These are phyloP conservation scores for Tolypocladium capitatum DNA, from an alignment of 2,329 filamentous ascomycete genomes.

Conservation along the genomic window DNA sequence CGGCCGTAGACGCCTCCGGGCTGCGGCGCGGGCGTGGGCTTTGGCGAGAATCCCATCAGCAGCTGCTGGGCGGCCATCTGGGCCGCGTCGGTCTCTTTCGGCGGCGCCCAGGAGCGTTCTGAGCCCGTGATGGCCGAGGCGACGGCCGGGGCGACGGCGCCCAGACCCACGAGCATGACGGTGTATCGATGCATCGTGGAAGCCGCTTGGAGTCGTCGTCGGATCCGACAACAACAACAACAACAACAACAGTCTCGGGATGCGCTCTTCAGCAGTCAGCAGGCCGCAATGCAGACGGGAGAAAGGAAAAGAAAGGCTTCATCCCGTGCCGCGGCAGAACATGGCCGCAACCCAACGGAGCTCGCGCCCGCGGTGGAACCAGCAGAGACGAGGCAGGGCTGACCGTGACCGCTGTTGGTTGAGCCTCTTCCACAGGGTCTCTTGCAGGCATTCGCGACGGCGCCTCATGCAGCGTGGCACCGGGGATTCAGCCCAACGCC, in stretches of 20 bases:
- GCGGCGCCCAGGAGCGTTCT: constrained; percentile 15
- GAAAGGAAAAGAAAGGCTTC: background rate
- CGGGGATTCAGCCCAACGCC: background rate
- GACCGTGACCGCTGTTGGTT: background rate
- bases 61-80: constrained; percentile 10
- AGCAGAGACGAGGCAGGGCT: no score
- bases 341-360: background rate
- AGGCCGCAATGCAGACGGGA: background rate
- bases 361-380: background rate
- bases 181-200: background rate
- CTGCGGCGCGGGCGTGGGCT: constrained; percentile 16
- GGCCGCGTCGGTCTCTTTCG: constrained; percentile 12
- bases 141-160: background rate
- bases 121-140: constrained; percentile 5
- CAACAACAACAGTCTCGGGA: background rate
- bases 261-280: background rate
- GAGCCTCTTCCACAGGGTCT: background rate
- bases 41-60: constrained; percentile 17
- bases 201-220: background rate
- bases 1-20: constrained; percentile 11
- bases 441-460: background rate
- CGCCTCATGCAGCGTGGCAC: background rate
- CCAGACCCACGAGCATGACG: background rate
- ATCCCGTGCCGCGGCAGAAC: background rate
- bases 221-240: no score